Conservation (phyloP, 345 rosid genomes). For the Sapria himalayana region DNA sequence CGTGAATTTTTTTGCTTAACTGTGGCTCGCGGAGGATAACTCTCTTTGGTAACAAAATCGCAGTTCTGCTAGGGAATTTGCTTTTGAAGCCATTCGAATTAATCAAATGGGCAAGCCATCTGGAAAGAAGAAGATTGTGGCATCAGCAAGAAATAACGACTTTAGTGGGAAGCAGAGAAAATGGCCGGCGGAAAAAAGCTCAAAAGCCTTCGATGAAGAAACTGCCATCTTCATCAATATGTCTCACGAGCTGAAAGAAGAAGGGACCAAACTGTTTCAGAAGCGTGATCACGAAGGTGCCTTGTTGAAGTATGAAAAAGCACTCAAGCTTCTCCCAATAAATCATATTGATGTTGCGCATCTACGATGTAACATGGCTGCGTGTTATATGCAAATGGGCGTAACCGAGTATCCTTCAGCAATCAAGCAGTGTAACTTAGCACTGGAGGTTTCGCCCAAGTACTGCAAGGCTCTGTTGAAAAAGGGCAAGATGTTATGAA, state of each 20-base stretch:
- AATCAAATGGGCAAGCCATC: constrained; percentile 74
- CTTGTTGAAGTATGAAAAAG: constrained; percentile 75
- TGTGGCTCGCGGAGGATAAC: no score
- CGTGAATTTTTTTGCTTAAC: no score
- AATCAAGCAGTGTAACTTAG: constrained; percentile 65
- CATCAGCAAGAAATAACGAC: constrained; percentile 14
- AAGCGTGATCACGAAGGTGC: constrained; percentile 96
- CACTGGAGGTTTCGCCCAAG: constrained; percentile 75
- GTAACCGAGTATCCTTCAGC: constrained; percentile 90
- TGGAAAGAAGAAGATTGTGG: constrained; percentile 57
- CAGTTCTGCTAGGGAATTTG: no score
- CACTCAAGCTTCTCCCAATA: constrained; percentile 65
- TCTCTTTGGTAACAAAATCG: no score
- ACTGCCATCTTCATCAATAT: constrained; percentile 70
- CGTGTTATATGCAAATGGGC: constrained; percentile 93
- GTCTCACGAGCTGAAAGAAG: constrained; percentile 92
- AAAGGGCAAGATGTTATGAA: constrained; percentile 71
- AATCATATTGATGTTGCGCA: constrained; percentile 70
- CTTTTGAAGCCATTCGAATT: no score
- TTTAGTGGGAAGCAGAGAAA: constrained; percentile 21
- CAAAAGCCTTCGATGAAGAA: constrained; percentile 79
- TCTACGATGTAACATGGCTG: constrained; percentile 69
- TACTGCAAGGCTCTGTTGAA: constrained; percentile 70
- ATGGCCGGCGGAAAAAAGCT: constrained; percentile 20
- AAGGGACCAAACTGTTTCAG: constrained; percentile 70